These are phyloP conservation scores for Pseudocercospora musae DNA, from an alignment of 2,329 filamentous ascomycete species.

Conservation along the genomic window DNA sequence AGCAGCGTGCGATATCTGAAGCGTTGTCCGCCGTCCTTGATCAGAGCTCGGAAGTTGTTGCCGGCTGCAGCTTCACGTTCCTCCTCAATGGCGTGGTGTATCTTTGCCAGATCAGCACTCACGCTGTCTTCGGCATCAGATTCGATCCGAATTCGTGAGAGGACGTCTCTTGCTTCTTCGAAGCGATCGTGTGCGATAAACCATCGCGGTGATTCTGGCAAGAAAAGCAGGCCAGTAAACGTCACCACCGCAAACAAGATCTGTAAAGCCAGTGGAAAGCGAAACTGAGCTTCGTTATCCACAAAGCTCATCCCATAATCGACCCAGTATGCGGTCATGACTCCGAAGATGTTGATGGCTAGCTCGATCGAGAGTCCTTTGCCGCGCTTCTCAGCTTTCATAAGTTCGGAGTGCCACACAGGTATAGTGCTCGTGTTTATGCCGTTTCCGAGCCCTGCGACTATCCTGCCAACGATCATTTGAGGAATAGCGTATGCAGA, in stretches of 20 bases:
- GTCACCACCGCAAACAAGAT: slow-evolving; percentile 38
- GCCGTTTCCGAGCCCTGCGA: slow-evolving; percentile 11
- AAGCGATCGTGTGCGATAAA: slow-evolving; percentile 26
- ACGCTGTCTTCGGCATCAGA: slow-evolving; percentile 28
- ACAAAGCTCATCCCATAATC: slow-evolving; percentile 39
- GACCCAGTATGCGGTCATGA: slow-evolving; percentile 19
- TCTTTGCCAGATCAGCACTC: slow-evolving; percentile 35
- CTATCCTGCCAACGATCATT: slow-evolving; percentile 39
- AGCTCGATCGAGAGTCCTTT: slow-evolving; percentile 31
- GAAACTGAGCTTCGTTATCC: slow-evolving; percentile 37
- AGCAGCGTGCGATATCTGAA: slow-evolving; percentile 43
- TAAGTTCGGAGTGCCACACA: slow-evolving; percentile 45
- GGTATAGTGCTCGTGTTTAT: slow-evolving; percentile 21
- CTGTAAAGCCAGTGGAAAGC: slow-evolving; percentile 46
- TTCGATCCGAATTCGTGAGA: slow-evolving; percentile 24
- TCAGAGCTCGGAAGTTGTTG: slow-evolving; percentile 34
- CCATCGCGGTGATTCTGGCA: slow-evolving; percentile 40
- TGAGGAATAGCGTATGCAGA: slow-evolving; percentile 35
- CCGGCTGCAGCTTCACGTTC: slow-evolving; percentile 39
- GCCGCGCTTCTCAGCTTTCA: slow-evolving; percentile 42
- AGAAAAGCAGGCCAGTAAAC: slow-evolving; percentile 35
- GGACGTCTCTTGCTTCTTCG: slow-evolving; percentile 33
- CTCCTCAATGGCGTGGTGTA: slow-evolving; percentile 41
- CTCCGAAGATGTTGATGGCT: slow-evolving; percentile 38
- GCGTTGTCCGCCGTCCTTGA: slow-evolving; percentile 45